Conservation (phyloP, 345 rosid species). For the Theobroma cacao region DNA sequence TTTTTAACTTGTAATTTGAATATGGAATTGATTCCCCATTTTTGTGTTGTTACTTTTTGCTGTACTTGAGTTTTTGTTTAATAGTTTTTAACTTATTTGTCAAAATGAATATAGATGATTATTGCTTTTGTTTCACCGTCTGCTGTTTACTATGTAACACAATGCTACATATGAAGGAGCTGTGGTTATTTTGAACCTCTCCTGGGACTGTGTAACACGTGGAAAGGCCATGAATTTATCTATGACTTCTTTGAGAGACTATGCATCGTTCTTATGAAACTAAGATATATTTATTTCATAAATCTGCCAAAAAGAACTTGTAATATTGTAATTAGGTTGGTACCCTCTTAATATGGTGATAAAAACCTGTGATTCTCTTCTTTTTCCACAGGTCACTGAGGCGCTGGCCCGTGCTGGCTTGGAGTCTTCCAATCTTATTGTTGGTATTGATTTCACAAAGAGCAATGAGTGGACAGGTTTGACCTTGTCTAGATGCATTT, state of each 20-base stretch:
- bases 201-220: not conserved
- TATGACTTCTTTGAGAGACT: not conserved
- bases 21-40: too few relatives aligned
- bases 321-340: not conserved
- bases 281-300: not conserved
- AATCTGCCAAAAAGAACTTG: not conserved
- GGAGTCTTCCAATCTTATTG: slow-evolving; percentile 79
- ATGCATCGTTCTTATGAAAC: not conserved
- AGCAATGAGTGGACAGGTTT: slow-evolving; percentile 89
- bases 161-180: not conserved
- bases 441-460: slow-evolving; percentile 82
- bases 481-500: not conserved
- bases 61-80: too few relatives aligned
- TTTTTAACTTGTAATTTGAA: too few relatives aligned
- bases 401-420: slow-evolving; percentile 67
- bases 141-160: not conserved
- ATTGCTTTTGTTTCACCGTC: not conserved
- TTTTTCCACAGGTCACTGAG: slow-evolving; percentile 44
- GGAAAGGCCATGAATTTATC: not conserved
- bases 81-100: too few relatives aligned
- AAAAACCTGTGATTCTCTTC: not conserved
- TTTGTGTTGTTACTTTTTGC: too few relatives aligned
- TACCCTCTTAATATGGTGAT: not conserved
- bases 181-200: not conserved
- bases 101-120: too few relatives aligned